Evolutionary conservation across 2,329 filamentous ascomycete species (phyloP).

Genomic region (Stenocarpella maydis): DNA sequence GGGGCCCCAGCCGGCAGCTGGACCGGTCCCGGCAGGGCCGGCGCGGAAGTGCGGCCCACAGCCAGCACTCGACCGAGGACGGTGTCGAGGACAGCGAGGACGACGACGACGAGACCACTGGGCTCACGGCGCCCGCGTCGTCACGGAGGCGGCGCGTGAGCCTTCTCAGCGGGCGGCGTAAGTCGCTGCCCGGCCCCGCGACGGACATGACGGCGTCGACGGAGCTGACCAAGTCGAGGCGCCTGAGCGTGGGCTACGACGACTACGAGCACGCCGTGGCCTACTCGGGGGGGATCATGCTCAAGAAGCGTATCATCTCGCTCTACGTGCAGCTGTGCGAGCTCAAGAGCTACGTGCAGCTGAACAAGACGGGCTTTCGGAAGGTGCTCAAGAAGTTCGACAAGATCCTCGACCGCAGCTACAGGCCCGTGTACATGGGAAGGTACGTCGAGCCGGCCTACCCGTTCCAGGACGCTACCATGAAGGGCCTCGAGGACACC

Average conservation of each 20-base stretch:
- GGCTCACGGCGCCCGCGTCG: constrained; percentile 59
- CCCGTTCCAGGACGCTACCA: constrained; percentile 79
- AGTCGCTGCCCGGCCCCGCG: constrained; percentile 48
- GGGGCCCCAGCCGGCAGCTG: constrained; percentile 42
- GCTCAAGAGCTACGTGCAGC: constrained; percentile 92
- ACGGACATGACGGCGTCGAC: constrained; percentile 69
- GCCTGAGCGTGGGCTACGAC: constrained; percentile 75
- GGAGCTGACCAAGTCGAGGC: constrained; percentile 65
- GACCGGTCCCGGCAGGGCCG: constrained; percentile 35
- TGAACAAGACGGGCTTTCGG: constrained; percentile 95
- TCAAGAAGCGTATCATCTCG: constrained; percentile 90
- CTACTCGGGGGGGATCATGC: constrained; percentile 75
- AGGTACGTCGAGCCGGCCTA: constrained; percentile 79
- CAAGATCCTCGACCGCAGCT: constrained; percentile 86
- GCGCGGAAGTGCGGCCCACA: constrained; percentile 50
- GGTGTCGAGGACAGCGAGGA: constrained; percentile 70
- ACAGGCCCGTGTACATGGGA: constrained; percentile 81
- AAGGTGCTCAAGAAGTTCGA: constrained; percentile 99
- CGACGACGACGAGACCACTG: constrained; percentile 68
- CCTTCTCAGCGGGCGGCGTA: constrained; percentile 47
- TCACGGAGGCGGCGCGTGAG: constrained; percentile 54
- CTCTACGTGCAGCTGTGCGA: constrained; percentile 94
- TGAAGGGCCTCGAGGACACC: constrained; percentile 73
- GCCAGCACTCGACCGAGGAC: constrained; percentile 61
- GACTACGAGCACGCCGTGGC: constrained; percentile 80